Conservation (phyloP, 2,329 filamentous ascomycete genomes). For the Coniochaeta sp. region DNA sequence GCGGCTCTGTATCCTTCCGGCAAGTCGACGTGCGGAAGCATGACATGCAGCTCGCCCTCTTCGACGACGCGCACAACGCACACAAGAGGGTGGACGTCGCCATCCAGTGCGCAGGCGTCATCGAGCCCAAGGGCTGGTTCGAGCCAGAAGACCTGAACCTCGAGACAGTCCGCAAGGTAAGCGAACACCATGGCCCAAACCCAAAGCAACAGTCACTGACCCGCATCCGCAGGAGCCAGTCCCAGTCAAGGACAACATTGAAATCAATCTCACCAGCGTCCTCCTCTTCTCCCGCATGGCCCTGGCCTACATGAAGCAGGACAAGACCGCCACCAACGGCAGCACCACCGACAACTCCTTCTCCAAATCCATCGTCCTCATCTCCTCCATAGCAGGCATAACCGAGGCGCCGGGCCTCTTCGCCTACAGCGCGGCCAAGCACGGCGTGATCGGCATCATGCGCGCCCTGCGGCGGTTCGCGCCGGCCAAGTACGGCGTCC, state of each 20-base stretch:
- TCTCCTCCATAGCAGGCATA: slow-evolving; percentile 36
- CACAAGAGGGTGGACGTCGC: slow-evolving; percentile 41
- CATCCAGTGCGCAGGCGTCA: slow-evolving; percentile 35
- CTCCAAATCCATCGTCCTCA: slow-evolving; percentile 19
- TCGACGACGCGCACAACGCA: slow-evolving; percentile 34
- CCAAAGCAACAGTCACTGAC: not conserved
- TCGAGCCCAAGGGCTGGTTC: slow-evolving; percentile 36
- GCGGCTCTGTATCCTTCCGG: slow-evolving; percentile 26
- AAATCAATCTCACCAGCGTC: slow-evolving; percentile 39
- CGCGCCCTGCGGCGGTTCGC: slow-evolving; percentile 29
- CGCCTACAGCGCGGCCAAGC: slow-evolving; percentile 39
- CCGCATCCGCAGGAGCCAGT: slow-evolving; percentile 17
- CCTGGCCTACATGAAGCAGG: slow-evolving; percentile 36
- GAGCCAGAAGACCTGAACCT: slow-evolving; percentile 32
- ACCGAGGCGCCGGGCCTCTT: slow-evolving; percentile 38
- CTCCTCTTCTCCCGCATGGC: slow-evolving; percentile 41
- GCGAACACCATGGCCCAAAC: no score
- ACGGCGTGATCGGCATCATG: slow-evolving; percentile 43
- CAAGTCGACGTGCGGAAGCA: slow-evolving; percentile 38
- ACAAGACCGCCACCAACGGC: not conserved
- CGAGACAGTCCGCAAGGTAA: slow-evolving; percentile 31
- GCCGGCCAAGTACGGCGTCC: slow-evolving; percentile 24
- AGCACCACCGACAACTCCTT: slow-evolving; percentile 8
- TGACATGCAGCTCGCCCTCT: slow-evolving; percentile 35
- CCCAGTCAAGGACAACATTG: slow-evolving; percentile 28